phyloP scores from a whole-genome alignment of 148 eudicot genomes.

The Polygonum aviculare region DNA sequence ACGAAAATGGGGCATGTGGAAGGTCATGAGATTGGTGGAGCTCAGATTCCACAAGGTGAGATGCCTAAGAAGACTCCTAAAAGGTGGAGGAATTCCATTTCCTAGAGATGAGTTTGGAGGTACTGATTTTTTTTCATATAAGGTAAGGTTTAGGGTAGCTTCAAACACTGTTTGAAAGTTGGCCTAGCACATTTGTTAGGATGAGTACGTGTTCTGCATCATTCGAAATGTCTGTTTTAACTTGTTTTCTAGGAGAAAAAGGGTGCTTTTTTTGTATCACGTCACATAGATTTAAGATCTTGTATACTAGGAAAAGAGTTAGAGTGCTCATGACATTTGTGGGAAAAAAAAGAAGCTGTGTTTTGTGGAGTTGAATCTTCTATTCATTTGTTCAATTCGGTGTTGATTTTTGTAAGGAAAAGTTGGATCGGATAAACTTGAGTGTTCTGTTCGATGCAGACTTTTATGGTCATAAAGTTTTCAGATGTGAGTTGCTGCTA shows the following conservation, averaged over 20 bases:
- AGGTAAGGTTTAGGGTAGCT: too few relatives aligned
- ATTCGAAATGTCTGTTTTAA: neutral
- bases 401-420: too few relatives aligned
- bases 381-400: neutral
- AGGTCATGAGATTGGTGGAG: constrained; percentile 33
- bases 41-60: constrained; percentile 32
- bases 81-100: constrained; percentile 98
- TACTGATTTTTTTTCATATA: neutral
- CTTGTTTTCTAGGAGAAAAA: neutral
- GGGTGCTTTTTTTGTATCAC: neutral
- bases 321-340: neutral
- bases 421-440: too few relatives aligned
- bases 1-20: constrained; percentile 51
- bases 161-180: too few relatives aligned
- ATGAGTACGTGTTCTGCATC: too few relatives aligned
- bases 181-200: too few relatives aligned
- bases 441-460: too few relatives aligned
- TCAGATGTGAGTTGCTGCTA: neutral
- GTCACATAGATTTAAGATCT: neutral
- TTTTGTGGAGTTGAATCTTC: neutral
- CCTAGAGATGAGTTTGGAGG: constrained; percentile 18
- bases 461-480: neutral
- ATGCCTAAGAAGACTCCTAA: constrained; percentile 49
- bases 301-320: neutral
- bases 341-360: neutral